These are phyloP conservation scores for Alternaria triticimaculans DNA, from an alignment of 2,329 filamentous ascomycete genomes.

Conservation along the genomic window DNA sequence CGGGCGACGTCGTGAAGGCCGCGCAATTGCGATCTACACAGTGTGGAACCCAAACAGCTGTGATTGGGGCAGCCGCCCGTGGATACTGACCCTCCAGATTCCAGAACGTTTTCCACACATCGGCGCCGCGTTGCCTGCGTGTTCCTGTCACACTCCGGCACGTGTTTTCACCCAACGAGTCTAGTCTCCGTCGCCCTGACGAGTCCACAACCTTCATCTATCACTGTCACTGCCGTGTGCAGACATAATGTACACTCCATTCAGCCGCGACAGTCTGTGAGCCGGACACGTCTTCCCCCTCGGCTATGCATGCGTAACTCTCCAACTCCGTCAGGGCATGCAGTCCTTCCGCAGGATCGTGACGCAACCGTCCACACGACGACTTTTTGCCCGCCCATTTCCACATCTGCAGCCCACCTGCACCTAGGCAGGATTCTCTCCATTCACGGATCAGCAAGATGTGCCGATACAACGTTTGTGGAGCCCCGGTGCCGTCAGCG, in stretches of 20 bases:
- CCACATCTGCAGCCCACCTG: constrained; percentile 20
- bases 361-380: constrained; percentile 24
- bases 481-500: constrained; percentile 25
- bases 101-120: constrained; percentile 29
- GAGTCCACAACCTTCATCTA: neutral
- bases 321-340: neutral
- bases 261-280: constrained; percentile 3
- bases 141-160: constrained; percentile 11
- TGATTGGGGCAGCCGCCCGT: constrained; percentile 25
- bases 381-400: constrained; percentile 7
- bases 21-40: constrained; percentile 41
- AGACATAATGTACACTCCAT: constrained; percentile 2
- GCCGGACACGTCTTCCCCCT: neutral
- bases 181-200: constrained; percentile 7
- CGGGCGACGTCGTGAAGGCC: constrained; percentile 18
- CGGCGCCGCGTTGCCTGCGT: constrained; percentile 22
- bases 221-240: constrained; percentile 11
- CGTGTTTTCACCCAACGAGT: constrained; percentile 25
- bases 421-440: constrained; percentile 24
- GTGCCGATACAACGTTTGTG: constrained; percentile 30
- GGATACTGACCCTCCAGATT: constrained; percentile 22
- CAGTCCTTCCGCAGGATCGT: constrained; percentile 11
- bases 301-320: neutral
- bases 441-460: constrained; percentile 20
- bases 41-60: constrained; percentile 20